Conservation (phyloP, 2,329 filamentous ascomycete species). For the Aspergillus proliferans region DNA sequence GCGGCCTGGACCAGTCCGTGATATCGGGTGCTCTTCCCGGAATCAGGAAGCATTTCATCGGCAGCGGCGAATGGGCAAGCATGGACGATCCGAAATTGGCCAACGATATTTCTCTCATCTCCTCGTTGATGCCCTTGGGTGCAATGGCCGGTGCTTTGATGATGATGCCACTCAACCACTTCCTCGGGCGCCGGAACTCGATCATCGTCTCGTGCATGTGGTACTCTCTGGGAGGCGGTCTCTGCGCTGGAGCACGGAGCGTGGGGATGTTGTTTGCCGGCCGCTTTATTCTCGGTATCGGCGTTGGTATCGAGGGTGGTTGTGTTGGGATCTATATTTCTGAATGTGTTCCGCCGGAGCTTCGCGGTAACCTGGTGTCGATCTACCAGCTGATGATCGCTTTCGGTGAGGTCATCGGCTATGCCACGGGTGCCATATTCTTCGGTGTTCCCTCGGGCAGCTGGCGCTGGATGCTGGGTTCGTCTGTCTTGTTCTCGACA, state of each 20-base stretch:
- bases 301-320: constrained; percentile 67
- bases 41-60: constrained; percentile 49
- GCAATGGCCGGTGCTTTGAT: constrained; percentile 65
- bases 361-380: constrained; percentile 66
- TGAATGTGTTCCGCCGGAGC: constrained; percentile 58
- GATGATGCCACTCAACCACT: constrained; percentile 62
- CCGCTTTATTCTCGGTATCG: constrained; percentile 62
- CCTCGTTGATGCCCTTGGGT: constrained; percentile 65
- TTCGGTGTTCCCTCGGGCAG: constrained; percentile 57
- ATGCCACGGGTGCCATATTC: constrained; percentile 67
- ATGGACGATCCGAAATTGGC: too few species aligned
- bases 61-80: not conserved
- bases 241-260: constrained; percentile 62
- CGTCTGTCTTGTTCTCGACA: constrained; percentile 63
- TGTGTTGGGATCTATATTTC: constrained; percentile 71
- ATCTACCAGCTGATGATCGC: constrained; percentile 73
- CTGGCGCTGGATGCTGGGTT: constrained; percentile 69
- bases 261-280: constrained; percentile 66
- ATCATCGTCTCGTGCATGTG: constrained; percentile 64
- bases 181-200: constrained; percentile 59
- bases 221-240: constrained; percentile 63
- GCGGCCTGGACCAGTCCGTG: constrained; percentile 65
- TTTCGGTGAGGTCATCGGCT: constrained; percentile 66
- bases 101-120: constrained; percentile 59
- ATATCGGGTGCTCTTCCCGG: constrained; percentile 63